Conservation (phyloP, 1,284 basidiomycete genomes). For the Cryptococcus amylolentus region DNA sequence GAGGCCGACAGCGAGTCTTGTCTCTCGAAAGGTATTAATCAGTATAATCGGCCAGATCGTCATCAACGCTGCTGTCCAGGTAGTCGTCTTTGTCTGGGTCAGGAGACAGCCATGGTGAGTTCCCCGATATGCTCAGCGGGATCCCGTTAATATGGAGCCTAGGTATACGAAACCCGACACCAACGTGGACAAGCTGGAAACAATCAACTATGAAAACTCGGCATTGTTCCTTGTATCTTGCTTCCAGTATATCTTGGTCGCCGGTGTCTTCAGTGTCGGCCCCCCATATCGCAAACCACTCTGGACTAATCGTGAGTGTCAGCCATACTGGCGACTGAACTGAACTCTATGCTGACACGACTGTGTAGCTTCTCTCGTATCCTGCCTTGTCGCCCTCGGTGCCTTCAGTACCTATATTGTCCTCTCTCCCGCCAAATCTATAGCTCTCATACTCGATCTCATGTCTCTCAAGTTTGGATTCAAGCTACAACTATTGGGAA, state of each 20-base stretch:
- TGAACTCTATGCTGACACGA: not conserved
- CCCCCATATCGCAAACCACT: slow-evolving; percentile 93
- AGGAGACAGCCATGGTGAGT: slow-evolving; percentile 74
- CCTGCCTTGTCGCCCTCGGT: slow-evolving; percentile 63
- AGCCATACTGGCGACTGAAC: not conserved
- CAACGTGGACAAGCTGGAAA: slow-evolving; percentile 73
- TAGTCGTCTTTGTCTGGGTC: slow-evolving; percentile 87
- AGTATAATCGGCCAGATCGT: slow-evolving; percentile 92
- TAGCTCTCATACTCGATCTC: slow-evolving; percentile 70
- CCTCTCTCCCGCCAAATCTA: slow-evolving; percentile 61
- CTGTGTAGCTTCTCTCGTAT: slow-evolving; percentile 67
- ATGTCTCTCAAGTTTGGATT: slow-evolving; percentile 70
- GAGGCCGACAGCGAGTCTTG: slow-evolving; percentile 90
- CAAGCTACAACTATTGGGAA: slow-evolving; percentile 65
- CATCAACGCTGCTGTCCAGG: slow-evolving; percentile 77
- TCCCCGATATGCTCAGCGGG: not conserved
- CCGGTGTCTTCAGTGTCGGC: slow-evolving; percentile 94
- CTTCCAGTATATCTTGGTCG: slow-evolving; percentile 97
- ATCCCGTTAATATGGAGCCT: not conserved
- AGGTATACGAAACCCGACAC: slow-evolving; percentile 59
- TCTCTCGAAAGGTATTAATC: slow-evolving; percentile 91
- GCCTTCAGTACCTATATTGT: slow-evolving; percentile 72
- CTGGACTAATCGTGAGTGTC: slow-evolving; percentile 80
- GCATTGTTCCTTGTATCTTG: slow-evolving; percentile 89
- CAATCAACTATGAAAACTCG: slow-evolving; percentile 92